A percentile compares a stretch with the other conserved stretches of the same genome.
Conservation (phyloP, 2,329 filamentous ascomycete genomes). For the Penicillium sp. region DNA sequence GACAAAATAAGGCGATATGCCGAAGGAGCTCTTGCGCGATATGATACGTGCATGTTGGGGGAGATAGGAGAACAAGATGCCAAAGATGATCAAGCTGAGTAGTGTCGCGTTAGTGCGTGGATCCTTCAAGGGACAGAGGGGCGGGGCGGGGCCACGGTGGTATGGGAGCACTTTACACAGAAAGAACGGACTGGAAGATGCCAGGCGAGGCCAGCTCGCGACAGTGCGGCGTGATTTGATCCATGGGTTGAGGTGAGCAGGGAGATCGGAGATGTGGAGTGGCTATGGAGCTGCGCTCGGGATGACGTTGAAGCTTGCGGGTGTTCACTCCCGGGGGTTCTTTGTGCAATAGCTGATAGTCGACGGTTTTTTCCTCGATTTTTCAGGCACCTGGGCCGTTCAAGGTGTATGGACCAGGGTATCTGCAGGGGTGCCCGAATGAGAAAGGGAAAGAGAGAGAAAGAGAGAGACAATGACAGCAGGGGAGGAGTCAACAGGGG, state of each 20-base stretch:
- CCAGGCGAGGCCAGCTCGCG: constrained; percentile 56
- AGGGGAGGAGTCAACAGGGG: neutral
- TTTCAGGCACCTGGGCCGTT: neutral
- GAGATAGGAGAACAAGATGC: constrained; percentile 89
- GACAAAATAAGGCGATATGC: constrained; percentile 94
- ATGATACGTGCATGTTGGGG: constrained; percentile 95
- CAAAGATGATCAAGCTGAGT: constrained; percentile 73
- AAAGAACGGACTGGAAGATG: constrained; percentile 38
- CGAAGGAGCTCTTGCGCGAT: constrained; percentile 80
- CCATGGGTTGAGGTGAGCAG: constrained; percentile 20
- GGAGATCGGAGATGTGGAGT: constrained; percentile 16
- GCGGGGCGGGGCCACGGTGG: no score
- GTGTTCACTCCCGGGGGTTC: neutral
- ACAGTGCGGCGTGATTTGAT: constrained; percentile 46
- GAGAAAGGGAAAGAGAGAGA: no score
- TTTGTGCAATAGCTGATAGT: no score
- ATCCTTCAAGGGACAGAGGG: constrained; percentile 1
- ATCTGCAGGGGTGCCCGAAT: neutral
- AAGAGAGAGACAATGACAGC: no score
- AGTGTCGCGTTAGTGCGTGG: constrained; percentile 20
- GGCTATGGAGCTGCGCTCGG: constrained; percentile 7
- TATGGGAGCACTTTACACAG: constrained; percentile 18
- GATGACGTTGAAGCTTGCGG: constrained; percentile 1
- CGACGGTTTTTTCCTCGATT: no score
- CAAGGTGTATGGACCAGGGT: neutral